A percentile compares a stretch with the other conserved stretches of the same genome.
Conservation (phyloP, 2,329 filamentous ascomycete genomes). For the Leptographium wingfieldii region DNA sequence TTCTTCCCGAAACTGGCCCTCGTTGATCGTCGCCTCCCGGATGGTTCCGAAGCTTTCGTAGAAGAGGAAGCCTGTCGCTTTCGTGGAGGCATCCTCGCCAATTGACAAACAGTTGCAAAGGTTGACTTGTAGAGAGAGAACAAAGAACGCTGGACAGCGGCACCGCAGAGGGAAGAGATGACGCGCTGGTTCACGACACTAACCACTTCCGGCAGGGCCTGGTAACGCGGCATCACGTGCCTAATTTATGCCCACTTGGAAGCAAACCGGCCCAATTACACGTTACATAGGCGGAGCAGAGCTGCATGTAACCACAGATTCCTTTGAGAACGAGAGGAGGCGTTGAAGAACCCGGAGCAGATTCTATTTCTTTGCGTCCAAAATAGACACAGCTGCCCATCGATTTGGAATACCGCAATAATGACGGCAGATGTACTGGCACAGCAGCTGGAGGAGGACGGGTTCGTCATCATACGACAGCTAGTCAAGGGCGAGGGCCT, state of each 20-base stretch:
- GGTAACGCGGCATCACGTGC: constrained; percentile 8
- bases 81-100: constrained; percentile 23
- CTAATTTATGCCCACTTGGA: not conserved
- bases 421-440: constrained; percentile 21
- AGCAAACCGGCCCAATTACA: not conserved
- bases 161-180: not conserved
- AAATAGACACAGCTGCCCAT: not conserved
- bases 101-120: too few species aligned
- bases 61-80: constrained; percentile 21
- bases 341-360: too few species aligned
- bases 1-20: constrained; percentile 32
- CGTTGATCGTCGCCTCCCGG: constrained; percentile 31
- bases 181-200: constrained; percentile 4
- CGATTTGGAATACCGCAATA: not conserved
- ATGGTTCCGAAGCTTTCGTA: constrained; percentile 11
- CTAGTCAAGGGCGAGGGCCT: constrained; percentile 45
- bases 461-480: constrained; percentile 61
- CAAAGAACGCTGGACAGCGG: too few species aligned
- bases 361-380: too few species aligned
- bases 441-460: constrained; percentile 51
- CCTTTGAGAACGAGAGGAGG: not conserved
- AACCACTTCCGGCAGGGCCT: not conserved
- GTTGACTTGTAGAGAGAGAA: not conserved
- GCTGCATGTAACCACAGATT: not conserved
- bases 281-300: not conserved